Conservation (phyloP, 2,329 filamentous ascomycete species). For the Paraconiothyrium sp. region DNA sequence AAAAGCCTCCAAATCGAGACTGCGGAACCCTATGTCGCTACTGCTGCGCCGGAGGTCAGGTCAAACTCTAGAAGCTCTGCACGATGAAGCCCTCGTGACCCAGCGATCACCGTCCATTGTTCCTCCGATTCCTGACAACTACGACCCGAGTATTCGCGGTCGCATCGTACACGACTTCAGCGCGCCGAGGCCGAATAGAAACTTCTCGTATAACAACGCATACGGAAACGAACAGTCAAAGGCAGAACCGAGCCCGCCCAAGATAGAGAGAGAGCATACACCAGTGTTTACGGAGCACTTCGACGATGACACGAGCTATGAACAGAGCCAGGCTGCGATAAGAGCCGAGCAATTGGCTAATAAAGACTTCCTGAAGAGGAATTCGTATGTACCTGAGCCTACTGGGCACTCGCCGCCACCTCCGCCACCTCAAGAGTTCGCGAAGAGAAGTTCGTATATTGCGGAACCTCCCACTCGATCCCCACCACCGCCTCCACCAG, state of each 20-base stretch:
- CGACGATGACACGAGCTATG: slow-evolving; percentile 59
- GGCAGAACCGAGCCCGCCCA: slow-evolving; percentile 38
- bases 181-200: slow-evolving; percentile 62
- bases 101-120: slow-evolving; percentile 57
- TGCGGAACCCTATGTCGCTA: slow-evolving; percentile 69
- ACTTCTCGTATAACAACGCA: slow-evolving; percentile 47
- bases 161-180: slow-evolving; percentile 73
- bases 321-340: slow-evolving; percentile 53
- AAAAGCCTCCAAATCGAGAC: slow-evolving; percentile 58
- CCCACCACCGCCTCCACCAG: slow-evolving; percentile 30
- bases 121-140: slow-evolving; percentile 65
- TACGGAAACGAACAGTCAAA: slow-evolving; percentile 30
- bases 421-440: slow-evolving; percentile 47
- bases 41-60: slow-evolving; percentile 66
- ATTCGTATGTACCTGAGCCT: slow-evolving; percentile 47
- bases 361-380: slow-evolving; percentile 57
- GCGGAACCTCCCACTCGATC: slow-evolving; percentile 24
- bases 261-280: slow-evolving; percentile 58
- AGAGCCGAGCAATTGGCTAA: slow-evolving; percentile 60
- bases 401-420: slow-evolving; percentile 18
- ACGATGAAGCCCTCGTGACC: slow-evolving; percentile 62
- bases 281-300: slow-evolving; percentile 71
- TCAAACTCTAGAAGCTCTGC: slow-evolving; percentile 56
- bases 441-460: slow-evolving; percentile 53
- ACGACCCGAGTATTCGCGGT: slow-evolving; percentile 70